Percentiles rank a stretch among this genome's conserved stretches.
These are phyloP conservation scores for Agaricus sinodeliciosus DNA, from an alignment of 768 basidiomycete genomes.

Conservation along the genomic window DNA sequence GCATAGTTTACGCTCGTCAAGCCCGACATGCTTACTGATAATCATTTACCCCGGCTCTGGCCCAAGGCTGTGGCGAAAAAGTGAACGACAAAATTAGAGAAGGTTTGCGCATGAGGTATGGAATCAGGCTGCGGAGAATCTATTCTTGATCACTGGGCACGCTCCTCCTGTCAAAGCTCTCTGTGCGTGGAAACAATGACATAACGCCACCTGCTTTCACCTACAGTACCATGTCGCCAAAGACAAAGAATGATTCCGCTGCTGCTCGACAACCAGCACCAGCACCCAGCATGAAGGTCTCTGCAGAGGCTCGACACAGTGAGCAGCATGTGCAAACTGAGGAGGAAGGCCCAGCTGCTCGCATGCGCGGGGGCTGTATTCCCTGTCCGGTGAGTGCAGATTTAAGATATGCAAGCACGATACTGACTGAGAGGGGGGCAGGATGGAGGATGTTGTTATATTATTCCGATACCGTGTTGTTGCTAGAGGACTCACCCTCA, in stretches of 20 bases:
- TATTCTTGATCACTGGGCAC: no score
- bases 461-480: conserved; percentile 29
- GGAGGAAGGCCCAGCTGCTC: conserved; percentile 12
- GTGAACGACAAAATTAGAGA: no score
- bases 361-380: conserved; percentile 23
- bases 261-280: conserved; percentile 14
- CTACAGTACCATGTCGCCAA: not conserved
- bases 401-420: not conserved
- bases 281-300: conserved; percentile 12
- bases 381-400: conserved; percentile 19
- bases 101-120: no score
- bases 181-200: no score
- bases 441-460: conserved; percentile 30
- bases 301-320: conserved; percentile 2
- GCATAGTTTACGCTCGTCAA: no score
- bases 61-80: no score
- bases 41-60: no score
- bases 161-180: no score
- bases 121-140: no score
- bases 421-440: not conserved
- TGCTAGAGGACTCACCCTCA: no score
- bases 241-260: not conserved
- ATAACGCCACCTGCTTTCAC: no score
- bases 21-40: no score
- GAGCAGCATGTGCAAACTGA: conserved; percentile 9